Evolutionary conservation across 352 stramenopile genomes (phyloP), one percentile per base, ranked within the genome.

Genomic region (Pythium chondricola): DNA sequence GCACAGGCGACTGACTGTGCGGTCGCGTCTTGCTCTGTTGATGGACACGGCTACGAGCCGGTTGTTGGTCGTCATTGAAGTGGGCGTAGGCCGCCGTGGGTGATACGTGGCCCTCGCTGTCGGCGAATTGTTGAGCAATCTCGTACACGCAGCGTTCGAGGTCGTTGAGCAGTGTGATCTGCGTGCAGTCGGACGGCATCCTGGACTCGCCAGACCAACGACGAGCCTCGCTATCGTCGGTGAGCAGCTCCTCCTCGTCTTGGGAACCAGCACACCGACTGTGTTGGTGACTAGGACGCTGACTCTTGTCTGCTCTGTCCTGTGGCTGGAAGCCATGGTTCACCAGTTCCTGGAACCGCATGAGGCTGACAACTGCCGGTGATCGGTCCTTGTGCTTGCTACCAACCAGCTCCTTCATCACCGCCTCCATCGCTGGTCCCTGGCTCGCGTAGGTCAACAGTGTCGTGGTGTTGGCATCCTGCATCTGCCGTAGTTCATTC

Each of bases 291-390:
- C n/a, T n/a, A n/a, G n/a, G n/a, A n/a, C n/a, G n/a, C n/a, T n/a
- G n/a, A n/a, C n/a, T n/a, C n/a, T n/a, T n/a, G n/a, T n/a, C n/a
- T n/a, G n/a, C n/a, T n/a, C 16, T 22, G 21, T 21, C 8, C 3
- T 27, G 18, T 26, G 27, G 26, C 6, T 35, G 13, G 18, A 42
- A 43, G 2, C 43, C 26, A 30, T 53, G 44, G 30, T 43, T 58
- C 29, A 55, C 25, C 17, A 62, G 54, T 25, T 56, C 40, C 31
- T 62, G 54, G 27, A 62, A 62, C 3, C 54, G 54, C 46, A 56
- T 47, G 22, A 62, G 42, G 20, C 46, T 62, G 31, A 62, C 46
- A 21, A 56, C 36, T 3, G 42, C 36, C 14, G 41, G 11, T 32
- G 32, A 29, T 3, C 20, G 7, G 16, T 49, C 24, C 2, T 33